Base-by-base conservation (phyloP, 169 alveolate species). In the Plasmodium vivax region DNA sequence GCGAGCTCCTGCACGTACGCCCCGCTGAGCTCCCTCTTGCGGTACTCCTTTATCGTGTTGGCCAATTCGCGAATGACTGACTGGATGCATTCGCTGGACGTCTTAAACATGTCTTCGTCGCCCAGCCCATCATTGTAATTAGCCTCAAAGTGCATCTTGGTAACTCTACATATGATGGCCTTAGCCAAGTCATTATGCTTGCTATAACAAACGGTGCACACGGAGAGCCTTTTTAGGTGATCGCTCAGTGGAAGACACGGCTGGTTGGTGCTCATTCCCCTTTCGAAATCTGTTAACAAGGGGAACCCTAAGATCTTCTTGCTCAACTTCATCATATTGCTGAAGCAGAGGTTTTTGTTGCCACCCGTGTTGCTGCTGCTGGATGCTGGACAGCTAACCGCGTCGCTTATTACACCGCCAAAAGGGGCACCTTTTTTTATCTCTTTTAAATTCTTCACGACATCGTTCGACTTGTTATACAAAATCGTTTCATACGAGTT, bases 81-180 rank as follows among this genome's bases (percentile, higher is more conserved):
- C 74, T 92, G 95, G 10, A 82, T 43, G 56, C 92, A 92, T 71
- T 92, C 95, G 58, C 91, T 92, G 5, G 95, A 82, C 7, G 84
- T 41, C 62, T 92, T 92, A 82, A 72, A 83, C 71, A 92, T 32
- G 56, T 92, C 92, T 32, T 83, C 92, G 2, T 92, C 92, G 45
- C 85, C 54, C 58, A 92, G 19, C 8, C 85, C 81, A 30, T 92
- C 92, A 82, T 92, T 83, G 77, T 82, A 82, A 34, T 92, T 92
- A n/a, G 95, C 12, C 56, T 92, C 87, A 56, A 92, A 92, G 58
- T 92, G 95, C 92, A 82, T 45, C 62, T 92, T 92, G 36, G 95
- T 92, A 16, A 92, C 82, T 83, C 95, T 82, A 54, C 95, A 92
- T 27, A 92, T 92, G 34, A 92, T 58, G 51, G 95, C 92, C 30